Percentiles rank a stretch among this genome's conserved stretches.
Evolutionary conservation across 495 filamentous ascomycete genomes (phyloP).

Genomic region (Tuber melanosporum): DNA sequence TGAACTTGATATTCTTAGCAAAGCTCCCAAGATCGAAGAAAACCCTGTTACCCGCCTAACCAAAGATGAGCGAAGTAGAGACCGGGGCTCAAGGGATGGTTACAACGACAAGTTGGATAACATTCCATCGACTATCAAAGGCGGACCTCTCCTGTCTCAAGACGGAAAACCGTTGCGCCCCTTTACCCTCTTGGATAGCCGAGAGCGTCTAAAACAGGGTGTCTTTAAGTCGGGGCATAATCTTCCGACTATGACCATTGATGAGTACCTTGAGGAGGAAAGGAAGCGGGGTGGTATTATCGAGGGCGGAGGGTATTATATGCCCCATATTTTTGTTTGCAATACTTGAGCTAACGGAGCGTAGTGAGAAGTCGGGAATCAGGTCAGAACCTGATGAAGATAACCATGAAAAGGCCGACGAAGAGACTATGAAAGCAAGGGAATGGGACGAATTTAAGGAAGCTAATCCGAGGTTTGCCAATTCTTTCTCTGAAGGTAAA

Average conservation of each 20-base stretch:
- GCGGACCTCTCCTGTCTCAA: constrained; percentile 70
- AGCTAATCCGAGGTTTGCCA: constrained; percentile 62
- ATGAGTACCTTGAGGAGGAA: constrained; percentile 95
- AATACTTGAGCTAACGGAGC: not conserved
- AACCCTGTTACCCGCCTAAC: constrained; percentile 26
- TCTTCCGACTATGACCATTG: constrained; percentile 93
- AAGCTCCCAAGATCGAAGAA: constrained; percentile 55
- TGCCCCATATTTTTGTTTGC: not conserved
- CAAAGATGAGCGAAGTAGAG: constrained; percentile 50
- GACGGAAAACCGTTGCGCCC: constrained; percentile 83
- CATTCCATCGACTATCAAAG: constrained; percentile 48
- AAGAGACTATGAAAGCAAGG: constrained; percentile 84
- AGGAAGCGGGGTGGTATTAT: constrained; percentile 78
- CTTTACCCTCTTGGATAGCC: constrained; percentile 75
- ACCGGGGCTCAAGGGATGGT: constrained; percentile 45
- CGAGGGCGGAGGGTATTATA: constrained; percentile 60
- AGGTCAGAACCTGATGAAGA: constrained; percentile 77
- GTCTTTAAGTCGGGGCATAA: constrained; percentile 90
- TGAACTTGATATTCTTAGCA: constrained; percentile 72
- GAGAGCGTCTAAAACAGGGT: constrained; percentile 68
- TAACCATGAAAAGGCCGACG: constrained; percentile 73
- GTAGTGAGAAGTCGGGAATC: constrained; percentile 61
- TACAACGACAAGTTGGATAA: constrained; percentile 73
- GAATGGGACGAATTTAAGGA: constrained; percentile 95
- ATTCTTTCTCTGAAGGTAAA: not conserved